A percentile compares a stretch with the other conserved stretches of the same genome.
These are phyloP conservation scores for Polymyxa betae DNA, from an alignment of 208 protist genomes.

Conservation along the genomic window DNA sequence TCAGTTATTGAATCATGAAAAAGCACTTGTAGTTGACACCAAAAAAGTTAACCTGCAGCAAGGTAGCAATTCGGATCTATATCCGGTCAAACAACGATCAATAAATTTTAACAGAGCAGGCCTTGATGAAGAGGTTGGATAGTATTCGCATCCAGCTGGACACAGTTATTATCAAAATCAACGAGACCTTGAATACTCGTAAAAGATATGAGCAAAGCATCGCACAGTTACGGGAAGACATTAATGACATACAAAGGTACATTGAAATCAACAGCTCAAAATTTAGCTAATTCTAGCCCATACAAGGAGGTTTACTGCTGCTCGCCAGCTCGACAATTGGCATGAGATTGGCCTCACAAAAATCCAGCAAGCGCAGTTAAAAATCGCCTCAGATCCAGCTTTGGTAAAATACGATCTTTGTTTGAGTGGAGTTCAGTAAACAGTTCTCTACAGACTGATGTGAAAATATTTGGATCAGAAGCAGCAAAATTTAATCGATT, in stretches of 20 bases:
- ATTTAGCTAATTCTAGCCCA: too few species aligned
- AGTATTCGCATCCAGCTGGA: slow-evolving; percentile 11
- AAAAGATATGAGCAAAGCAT: not conserved
- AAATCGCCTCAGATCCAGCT: not conserved
- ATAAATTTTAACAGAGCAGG: not conserved
- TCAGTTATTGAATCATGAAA: too few species aligned
- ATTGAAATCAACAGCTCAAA: too few species aligned
- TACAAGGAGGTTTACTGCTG: too few species aligned
- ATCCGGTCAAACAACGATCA: not conserved
- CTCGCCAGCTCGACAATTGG: not conserved
- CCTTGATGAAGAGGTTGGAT: not conserved
- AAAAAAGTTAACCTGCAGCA: too few species aligned
- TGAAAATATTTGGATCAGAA: slow-evolving; percentile 33
- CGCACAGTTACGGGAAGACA: slow-evolving; percentile 35
- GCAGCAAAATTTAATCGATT: not conserved
- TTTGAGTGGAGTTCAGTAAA: too few species aligned
- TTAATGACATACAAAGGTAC: not conserved
- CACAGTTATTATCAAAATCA: slow-evolving; percentile 31
- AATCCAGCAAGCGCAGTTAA: not conserved
- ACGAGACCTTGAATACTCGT: not conserved
- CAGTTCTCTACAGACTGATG: not conserved
- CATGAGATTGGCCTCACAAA: not conserved
- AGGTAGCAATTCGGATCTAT: not conserved
- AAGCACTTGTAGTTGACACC: too few species aligned
- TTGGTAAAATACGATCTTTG: not conserved